phyloP scores from a whole-genome alignment of 345 rosid species.

The Murraya koenigii region DNA sequence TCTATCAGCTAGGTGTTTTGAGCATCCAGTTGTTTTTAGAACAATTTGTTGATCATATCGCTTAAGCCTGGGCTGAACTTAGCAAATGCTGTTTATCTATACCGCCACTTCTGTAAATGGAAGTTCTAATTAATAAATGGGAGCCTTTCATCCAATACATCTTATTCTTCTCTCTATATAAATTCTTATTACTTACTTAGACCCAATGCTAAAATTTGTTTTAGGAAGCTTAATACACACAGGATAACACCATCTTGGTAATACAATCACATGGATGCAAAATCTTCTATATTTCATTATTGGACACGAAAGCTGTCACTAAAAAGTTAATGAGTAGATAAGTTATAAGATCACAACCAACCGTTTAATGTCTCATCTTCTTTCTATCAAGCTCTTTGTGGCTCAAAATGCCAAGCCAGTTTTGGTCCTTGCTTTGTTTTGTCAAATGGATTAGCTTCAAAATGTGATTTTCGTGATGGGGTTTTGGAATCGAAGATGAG shows the following conservation, averaged over 20 bases:
- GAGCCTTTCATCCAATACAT: neutral
- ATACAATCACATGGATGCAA: neutral
- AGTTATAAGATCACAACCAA: neutral
- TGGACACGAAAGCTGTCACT: neutral
- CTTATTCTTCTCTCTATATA: neutral
- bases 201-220: neutral
- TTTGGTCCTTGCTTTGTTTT: constrained; percentile 5
- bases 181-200: neutral
- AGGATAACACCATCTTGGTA: neutral
- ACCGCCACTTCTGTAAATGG: neutral
- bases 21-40: neutral
- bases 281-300: neutral
- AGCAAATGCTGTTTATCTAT: neutral
- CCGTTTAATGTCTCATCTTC: neutral
- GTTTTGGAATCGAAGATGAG: neutral
- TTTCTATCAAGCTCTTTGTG: neutral
- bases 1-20: neutral
- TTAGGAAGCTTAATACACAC: neutral
- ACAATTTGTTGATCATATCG: neutral
- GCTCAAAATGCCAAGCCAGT: neutral
- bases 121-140: neutral
- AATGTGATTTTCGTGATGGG: neutral
- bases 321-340: neutral
- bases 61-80: neutral
- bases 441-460: constrained; percentile 6